Conservation (phyloP, 1,139 yeast species). For the Kodamaea ohmeri region DNA sequence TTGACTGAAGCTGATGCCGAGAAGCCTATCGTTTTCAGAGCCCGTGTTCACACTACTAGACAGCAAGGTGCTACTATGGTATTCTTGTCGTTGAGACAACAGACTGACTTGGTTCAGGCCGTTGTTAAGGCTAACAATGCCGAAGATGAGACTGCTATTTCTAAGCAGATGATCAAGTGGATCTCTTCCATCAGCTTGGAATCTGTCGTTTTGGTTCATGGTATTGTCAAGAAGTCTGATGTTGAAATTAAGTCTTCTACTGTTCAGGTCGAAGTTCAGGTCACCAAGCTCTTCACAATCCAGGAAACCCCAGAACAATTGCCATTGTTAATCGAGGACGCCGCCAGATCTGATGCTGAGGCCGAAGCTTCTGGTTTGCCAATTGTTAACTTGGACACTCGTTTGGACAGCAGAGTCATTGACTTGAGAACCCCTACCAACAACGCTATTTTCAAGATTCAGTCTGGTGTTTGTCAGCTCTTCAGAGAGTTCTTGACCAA, state of each 20-base stretch:
- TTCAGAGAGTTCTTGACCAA: slow-evolving; percentile 81
- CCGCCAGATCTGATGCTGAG: slow-evolving; percentile 90
- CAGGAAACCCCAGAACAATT: slow-evolving; percentile 89
- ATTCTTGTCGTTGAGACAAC: slow-evolving; percentile 89
- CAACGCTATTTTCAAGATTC: slow-evolving; percentile 94
- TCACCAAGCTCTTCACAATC: slow-evolving; percentile 70
- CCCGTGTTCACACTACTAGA: slow-evolving; percentile 90
- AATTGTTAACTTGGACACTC: slow-evolving; percentile 91
- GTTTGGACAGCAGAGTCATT: slow-evolving; percentile 91
- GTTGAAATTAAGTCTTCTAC: slow-evolving; percentile 90
- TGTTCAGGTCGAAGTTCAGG: slow-evolving; percentile 81
- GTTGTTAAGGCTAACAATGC: slow-evolving; percentile 64
- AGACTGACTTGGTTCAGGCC: slow-evolving; percentile 77
- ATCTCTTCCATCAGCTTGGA: slow-evolving; percentile 82
- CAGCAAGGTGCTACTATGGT: slow-evolving; percentile 95
- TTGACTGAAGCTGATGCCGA: slow-evolving; percentile 71
- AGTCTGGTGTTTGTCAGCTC: slow-evolving; percentile 81
- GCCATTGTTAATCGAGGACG: slow-evolving; percentile 95
- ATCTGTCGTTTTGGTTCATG: slow-evolving; percentile 87
- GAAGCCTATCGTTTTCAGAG: slow-evolving; percentile 78
- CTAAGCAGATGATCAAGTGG: slow-evolving; percentile 98
- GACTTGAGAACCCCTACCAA: slow-evolving; percentile 95
- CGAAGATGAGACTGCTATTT: slow-evolving; percentile 58
- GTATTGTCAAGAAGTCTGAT: slow-evolving; percentile 77
- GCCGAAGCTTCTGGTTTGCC: slow-evolving; percentile 92